Evolutionary conservation across 768 basidiomycete species (phyloP), one percentile per base, ranked within the genome.

Genomic region (Boletus pseudo-olivaceus): DNA sequence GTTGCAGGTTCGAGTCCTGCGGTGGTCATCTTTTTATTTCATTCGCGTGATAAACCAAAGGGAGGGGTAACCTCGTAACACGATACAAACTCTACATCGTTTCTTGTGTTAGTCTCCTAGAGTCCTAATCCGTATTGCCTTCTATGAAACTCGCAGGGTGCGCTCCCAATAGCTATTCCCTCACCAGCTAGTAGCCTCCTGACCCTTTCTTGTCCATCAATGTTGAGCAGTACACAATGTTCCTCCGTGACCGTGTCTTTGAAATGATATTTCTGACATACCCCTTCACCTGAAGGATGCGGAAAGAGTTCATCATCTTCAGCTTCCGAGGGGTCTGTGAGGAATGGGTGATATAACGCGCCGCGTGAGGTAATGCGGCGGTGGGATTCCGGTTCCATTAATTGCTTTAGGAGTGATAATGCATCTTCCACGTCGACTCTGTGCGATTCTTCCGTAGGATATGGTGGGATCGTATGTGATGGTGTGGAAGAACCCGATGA

Each of bases 1-100:
- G 88, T 85, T 90, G 88, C 88, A 90, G 88, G 89, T 90, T 90
- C 88, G 87, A 90, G 87, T 88, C 88, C 88, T 89, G 88, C 87
- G 84, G 87, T 87, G 84, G 83, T 88, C 87, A 88, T 69, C 33
- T 53, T 38, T 53, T 52, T 40, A n/a, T 37, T 10, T 37, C 5
- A 6, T 17, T 17, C 20, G 5, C 15, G 8, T 15, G 35, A 17
- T 30, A 37, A 30, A 20, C n/a, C 15, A 26, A 42, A 33, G 19
- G 15, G 29, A 17, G 23, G 10, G 10, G 2, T 7, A 44, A 49
- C 38, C 14, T 20, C 15, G 23, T 55, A 42, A 23, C 39, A 57
- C 33, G 15, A 29, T 23, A n/a, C 48, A 49, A 45, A 29, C 12
- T 40, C 17, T 39, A 37, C 43, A 32, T 20, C 32, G 14, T 29